Percentiles rank a stretch among this genome's conserved stretches.
Conservation (phyloP, 169 alveolate species). For the Plasmodium cynomolgi region DNA sequence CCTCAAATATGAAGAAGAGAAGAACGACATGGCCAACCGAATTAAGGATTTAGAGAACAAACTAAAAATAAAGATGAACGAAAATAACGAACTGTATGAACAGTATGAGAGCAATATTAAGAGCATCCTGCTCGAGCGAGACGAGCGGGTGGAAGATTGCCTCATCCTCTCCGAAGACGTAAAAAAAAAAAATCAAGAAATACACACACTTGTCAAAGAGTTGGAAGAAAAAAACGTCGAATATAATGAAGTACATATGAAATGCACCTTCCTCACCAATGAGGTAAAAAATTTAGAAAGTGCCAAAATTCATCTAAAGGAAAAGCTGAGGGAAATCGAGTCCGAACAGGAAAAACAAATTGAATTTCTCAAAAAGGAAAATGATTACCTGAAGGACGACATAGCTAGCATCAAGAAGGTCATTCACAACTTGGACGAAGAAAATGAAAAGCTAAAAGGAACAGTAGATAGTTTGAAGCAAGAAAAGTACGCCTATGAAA, state of each 20-base stretch:
- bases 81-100: conserved; percentile 50
- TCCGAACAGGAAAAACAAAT: conserved; percentile 40
- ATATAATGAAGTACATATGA: conserved; percentile 52
- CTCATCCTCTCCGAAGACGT: conserved; percentile 64
- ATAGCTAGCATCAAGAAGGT: conserved; percentile 34
- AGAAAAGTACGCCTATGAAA: conserved; percentile 54
- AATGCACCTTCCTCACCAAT: conserved; percentile 53
- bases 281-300: conserved; percentile 60
- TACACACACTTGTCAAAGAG: conserved; percentile 47
- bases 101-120: conserved; percentile 66
- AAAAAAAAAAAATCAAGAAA: conserved; percentile 63
- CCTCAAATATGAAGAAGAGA: conserved; percentile 58
- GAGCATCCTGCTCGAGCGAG: conserved; percentile 39
- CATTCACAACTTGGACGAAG: conserved; percentile 53
- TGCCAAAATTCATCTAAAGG: conserved; percentile 23
- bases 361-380: conserved; percentile 43
- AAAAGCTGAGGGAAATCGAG: conserved; percentile 58
- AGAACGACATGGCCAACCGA: conserved; percentile 44
- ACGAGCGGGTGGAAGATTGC: conserved; percentile 69
- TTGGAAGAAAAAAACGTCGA: conserved; percentile 67
- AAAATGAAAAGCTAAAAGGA: conserved; percentile 36
- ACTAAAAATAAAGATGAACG: conserved; percentile 55
- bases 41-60: conserved; percentile 68
- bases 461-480: conserved; percentile 21
- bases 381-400: conserved; percentile 59